Percentiles rank a stretch among this genome's conserved stretches.
These are phyloP conservation scores for Cordia subcordata DNA, from an alignment of 257 asterid genomes.

Conservation along the genomic window DNA sequence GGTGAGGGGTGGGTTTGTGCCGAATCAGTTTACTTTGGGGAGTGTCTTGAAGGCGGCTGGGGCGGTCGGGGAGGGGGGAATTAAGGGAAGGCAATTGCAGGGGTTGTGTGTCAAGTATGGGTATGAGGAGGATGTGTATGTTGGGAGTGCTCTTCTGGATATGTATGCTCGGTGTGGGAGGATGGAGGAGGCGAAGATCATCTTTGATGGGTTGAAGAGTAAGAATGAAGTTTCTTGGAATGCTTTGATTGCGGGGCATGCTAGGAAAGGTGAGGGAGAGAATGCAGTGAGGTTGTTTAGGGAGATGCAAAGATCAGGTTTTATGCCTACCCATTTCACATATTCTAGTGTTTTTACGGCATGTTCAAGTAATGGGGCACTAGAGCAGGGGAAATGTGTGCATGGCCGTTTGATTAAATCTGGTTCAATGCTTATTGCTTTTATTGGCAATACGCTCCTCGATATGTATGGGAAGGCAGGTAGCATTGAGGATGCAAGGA, in stretches of 20 bases:
- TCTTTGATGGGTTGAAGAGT: slow-evolving; percentile 40
- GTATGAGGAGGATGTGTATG: slow-evolving; percentile 52
- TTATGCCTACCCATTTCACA: slow-evolving; percentile 62
- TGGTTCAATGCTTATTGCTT: slow-evolving; percentile 53
- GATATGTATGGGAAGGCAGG: slow-evolving; percentile 86
- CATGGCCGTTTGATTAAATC: slow-evolving; percentile 67
- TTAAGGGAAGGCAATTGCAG: slow-evolving; percentile 56
- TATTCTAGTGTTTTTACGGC: slow-evolving; percentile 70
- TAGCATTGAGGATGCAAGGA: slow-evolving; percentile 62
- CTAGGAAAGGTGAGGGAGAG: slow-evolving; percentile 62
- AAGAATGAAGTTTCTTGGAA: slow-evolving; percentile 86
- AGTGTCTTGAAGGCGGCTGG: slow-evolving; percentile 68
- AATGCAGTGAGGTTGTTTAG: slow-evolving; percentile 42
- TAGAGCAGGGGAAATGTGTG: slow-evolving; percentile 80
- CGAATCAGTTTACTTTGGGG: slow-evolving; percentile 73
- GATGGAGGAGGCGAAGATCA: slow-evolving; percentile 46
- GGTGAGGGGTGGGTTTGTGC: slow-evolving; percentile 45
- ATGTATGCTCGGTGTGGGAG: slow-evolving; percentile 54
- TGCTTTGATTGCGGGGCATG: slow-evolving; percentile 67
- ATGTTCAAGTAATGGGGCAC: slow-evolving; percentile 64
- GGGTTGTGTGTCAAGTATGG: slow-evolving; percentile 54
- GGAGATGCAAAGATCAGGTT: slow-evolving; percentile 63
- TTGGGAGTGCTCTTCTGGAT: slow-evolving; percentile 79
- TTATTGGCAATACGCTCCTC: slow-evolving; percentile 74
- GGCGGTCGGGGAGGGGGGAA: slow-evolving; percentile 31